These are phyloP conservation scores for Flammula alnicola DNA, from an alignment of 1,284 basidiomycete genomes.

Conservation along the genomic window DNA sequence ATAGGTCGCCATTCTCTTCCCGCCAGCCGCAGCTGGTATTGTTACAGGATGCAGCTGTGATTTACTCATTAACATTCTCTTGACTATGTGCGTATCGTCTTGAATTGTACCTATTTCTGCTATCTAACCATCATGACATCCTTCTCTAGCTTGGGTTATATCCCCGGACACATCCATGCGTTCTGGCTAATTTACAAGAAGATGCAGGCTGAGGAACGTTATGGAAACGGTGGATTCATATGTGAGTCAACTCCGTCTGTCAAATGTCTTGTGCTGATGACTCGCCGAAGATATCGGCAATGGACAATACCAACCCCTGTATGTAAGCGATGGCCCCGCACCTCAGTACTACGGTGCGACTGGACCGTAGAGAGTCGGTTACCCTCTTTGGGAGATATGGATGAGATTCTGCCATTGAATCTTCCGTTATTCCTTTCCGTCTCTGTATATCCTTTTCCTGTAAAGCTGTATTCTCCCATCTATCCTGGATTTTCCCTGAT, in stretches of 20 bases:
- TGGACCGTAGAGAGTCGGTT: too few species aligned
- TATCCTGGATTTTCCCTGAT: too few species aligned
- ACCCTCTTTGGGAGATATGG: too few species aligned
- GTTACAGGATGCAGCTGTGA: conserved; percentile 82
- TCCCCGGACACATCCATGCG: conserved; percentile 74
- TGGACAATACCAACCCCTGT: conserved; percentile 28
- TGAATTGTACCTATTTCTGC: not conserved
- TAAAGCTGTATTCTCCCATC: too few species aligned
- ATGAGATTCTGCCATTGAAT: too few species aligned
- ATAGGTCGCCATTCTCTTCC: conserved; percentile 79
- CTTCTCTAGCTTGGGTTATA: conserved; percentile 66
- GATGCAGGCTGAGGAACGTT: conserved; percentile 80
- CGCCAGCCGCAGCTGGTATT: conserved; percentile 72
- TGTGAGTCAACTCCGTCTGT: too few species aligned
- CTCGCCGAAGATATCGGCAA: conserved; percentile 31
- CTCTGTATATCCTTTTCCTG: too few species aligned
- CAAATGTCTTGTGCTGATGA: conserved; percentile 7
- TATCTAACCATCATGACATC: not conserved
- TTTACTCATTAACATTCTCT: conserved; percentile 77
- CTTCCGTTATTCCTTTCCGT: too few species aligned
- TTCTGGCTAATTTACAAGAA: conserved; percentile 78
- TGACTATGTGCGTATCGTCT: conserved; percentile 63
- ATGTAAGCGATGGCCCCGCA: conserved; percentile 16
- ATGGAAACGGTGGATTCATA: conserved; percentile 68
- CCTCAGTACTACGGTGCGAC: conserved; percentile 40